Evolutionary conservation across 2,329 filamentous ascomycete genomes (phyloP).

Genomic region (Aaosphaeria arxii): DNA sequence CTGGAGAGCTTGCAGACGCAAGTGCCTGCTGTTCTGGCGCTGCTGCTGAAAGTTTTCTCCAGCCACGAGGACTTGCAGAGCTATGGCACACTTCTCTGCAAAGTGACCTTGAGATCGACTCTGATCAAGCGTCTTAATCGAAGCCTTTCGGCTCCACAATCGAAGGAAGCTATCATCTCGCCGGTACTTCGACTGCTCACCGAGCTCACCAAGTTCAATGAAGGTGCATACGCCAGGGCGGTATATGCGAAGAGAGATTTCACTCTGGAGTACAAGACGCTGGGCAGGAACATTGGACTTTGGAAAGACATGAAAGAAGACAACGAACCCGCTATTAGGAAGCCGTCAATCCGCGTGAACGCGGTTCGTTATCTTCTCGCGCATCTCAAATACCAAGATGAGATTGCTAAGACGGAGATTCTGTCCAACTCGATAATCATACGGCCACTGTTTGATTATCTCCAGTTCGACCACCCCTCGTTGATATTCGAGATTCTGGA

Average conservation of each 20-base stretch:
- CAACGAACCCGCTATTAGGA: conserved; percentile 61
- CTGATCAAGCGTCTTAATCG: conserved; percentile 78
- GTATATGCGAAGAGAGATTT: conserved; percentile 76
- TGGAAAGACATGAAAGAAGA: conserved; percentile 51
- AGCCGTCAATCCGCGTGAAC: conserved; percentile 78
- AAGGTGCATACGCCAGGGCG: conserved; percentile 72
- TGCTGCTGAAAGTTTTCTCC: conserved; percentile 77
- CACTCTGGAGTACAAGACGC: conserved; percentile 66
- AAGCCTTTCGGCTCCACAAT: conserved; percentile 74
- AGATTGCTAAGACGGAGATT: conserved; percentile 76
- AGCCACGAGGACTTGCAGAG: conserved; percentile 69
- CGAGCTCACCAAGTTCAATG: conserved; percentile 83
- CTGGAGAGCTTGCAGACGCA: conserved; percentile 79
- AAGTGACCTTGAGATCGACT: conserved; percentile 74
- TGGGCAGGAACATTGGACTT: conserved; percentile 79
- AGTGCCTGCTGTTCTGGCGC: conserved; percentile 74
- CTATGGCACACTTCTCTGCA: conserved; percentile 74
- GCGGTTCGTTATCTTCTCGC: conserved; percentile 78
- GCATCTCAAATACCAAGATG: conserved; percentile 73
- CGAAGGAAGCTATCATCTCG: conserved; percentile 84
- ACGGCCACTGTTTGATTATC: conserved; percentile 68
- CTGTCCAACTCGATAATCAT: conserved; percentile 71
- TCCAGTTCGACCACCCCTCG: conserved; percentile 74
- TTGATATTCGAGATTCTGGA: conserved; percentile 73
- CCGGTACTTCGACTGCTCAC: conserved; percentile 82